A percentile compares a stretch with the other conserved stretches of the same genome.
These are phyloP conservation scores for Eimeria mitis DNA, from an alignment of 169 alveolate genomes.

Conservation along the genomic window DNA sequence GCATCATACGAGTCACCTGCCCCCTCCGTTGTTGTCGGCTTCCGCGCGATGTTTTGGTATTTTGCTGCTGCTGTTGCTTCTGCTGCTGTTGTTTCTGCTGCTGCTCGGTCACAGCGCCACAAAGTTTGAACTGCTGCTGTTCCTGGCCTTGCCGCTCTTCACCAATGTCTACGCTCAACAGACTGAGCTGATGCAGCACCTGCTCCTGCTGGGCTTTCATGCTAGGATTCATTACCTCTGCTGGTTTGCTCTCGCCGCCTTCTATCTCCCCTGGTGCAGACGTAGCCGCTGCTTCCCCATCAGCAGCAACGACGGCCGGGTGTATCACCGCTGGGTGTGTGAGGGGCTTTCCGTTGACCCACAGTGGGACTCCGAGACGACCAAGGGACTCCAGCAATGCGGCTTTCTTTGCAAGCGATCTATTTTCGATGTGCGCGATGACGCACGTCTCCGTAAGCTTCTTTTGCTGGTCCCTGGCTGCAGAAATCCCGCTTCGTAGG, in stretches of 20 bases:
- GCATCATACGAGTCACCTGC: slow-evolving; percentile 32
- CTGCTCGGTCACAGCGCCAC: slow-evolving; percentile 8
- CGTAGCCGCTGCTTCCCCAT: slow-evolving; percentile 9
- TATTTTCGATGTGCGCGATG: slow-evolving; percentile 58
- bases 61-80: slow-evolving; percentile 32
- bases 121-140: slow-evolving; percentile 42
- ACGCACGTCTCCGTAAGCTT: slow-evolving; percentile 73
- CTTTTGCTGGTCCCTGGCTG: slow-evolving; percentile 77
- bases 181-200: slow-evolving; percentile 15
- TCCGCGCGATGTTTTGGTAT: neutral
- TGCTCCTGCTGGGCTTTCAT: slow-evolving; percentile 3
- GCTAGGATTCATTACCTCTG: neutral
- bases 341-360: slow-evolving; percentile 66
- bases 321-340: slow-evolving; percentile 28
- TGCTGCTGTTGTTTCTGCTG: slow-evolving; percentile 13
- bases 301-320: slow-evolving; percentile 27
- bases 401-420: slow-evolving; percentile 41
- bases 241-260: neutral
- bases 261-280: neutral
- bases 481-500: slow-evolving; percentile 27
- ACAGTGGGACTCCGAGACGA: slow-evolving; percentile 66
- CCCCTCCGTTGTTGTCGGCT: slow-evolving; percentile 38
- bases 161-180: slow-evolving; percentile 3
- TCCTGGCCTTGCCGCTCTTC: slow-evolving; percentile 8
- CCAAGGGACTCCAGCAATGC: slow-evolving; percentile 39